phyloP scores from a whole-genome alignment of 2,329 filamentous ascomycete genomes.

The Xylariomycetidae sp. region DNA sequence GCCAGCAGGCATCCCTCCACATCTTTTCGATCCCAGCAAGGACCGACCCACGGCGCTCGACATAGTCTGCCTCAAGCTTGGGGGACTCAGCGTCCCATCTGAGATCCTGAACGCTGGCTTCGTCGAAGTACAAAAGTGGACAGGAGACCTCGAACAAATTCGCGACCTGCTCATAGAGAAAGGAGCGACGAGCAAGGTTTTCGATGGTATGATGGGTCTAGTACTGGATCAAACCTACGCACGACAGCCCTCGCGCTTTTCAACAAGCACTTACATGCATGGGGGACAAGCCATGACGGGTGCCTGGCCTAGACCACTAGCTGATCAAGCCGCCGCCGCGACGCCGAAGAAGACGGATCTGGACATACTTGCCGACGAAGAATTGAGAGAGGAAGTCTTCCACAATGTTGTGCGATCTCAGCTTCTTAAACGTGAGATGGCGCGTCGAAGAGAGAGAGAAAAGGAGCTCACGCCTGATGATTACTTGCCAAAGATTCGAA shows the following conservation, averaged over 20 bases:
- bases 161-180: slow-evolving; percentile 1
- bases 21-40: slow-evolving; percentile 1
- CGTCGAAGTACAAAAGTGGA: slow-evolving; percentile 4
- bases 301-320: slow-evolving; percentile 1
- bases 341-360: background rate
- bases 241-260: too few relatives aligned
- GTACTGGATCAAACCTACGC: too few relatives aligned
- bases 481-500: slow-evolving; percentile 1
- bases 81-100: background rate
- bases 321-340: background rate
- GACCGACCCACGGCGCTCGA: slow-evolving; percentile 1
- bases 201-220: slow-evolving; percentile 1
- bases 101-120: slow-evolving; percentile 1
- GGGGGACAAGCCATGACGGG: slow-evolving; percentile 1
- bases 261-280: too few relatives aligned
- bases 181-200: background rate
- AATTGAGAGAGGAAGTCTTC: slow-evolving; percentile 1
- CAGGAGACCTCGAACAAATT: slow-evolving; percentile 3
- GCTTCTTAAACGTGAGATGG: background rate
- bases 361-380: background rate
- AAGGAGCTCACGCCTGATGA: slow-evolving; percentile 1
- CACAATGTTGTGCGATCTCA: slow-evolving; percentile 3
- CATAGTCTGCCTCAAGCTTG: background rate
- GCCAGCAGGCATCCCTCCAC: background rate
- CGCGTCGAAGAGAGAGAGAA: background rate